phyloP scores from a whole-genome alignment of 176 grass and related monocot species.

The Dactylis glomerata region DNA sequence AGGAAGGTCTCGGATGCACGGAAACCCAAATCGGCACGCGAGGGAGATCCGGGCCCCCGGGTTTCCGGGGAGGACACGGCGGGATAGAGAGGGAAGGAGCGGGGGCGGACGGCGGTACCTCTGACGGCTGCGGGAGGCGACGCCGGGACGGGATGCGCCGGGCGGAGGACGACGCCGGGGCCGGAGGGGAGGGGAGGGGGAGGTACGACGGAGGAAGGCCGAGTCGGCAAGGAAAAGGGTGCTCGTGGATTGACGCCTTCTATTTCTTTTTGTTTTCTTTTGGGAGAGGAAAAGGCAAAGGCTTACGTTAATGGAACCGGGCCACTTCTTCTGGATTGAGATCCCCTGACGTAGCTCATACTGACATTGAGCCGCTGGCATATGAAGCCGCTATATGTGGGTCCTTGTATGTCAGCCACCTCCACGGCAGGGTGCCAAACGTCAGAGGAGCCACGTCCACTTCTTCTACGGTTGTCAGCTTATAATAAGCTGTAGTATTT shows the following conservation, averaged over 20 bases:
- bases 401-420: no score
- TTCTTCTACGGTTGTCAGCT: no score
- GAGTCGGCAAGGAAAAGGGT: slow-evolving; percentile 1
- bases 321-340: not conserved
- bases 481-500: no score
- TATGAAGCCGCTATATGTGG: no score
- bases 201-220: not conserved
- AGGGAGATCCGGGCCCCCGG: not conserved
- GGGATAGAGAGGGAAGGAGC: no score
- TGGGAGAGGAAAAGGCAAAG: not conserved
- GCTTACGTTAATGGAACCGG: not conserved
- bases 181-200: not conserved
- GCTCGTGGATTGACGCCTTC: not conserved
- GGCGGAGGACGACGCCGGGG: not conserved
- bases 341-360: no score
- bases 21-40: not conserved
- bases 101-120: not conserved
- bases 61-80: not conserved
- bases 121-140: not conserved
- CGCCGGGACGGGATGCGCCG: not conserved
- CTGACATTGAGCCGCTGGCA: no score
- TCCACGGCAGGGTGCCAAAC: no score
- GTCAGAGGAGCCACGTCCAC: no score
- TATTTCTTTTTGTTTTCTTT: not conserved
- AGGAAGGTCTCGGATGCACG: not conserved